Percentiles rank a stretch among this genome's conserved stretches.
phyloP scores from a whole-genome alignment of 306 rosid species.

The Trifolium dubium region DNA sequence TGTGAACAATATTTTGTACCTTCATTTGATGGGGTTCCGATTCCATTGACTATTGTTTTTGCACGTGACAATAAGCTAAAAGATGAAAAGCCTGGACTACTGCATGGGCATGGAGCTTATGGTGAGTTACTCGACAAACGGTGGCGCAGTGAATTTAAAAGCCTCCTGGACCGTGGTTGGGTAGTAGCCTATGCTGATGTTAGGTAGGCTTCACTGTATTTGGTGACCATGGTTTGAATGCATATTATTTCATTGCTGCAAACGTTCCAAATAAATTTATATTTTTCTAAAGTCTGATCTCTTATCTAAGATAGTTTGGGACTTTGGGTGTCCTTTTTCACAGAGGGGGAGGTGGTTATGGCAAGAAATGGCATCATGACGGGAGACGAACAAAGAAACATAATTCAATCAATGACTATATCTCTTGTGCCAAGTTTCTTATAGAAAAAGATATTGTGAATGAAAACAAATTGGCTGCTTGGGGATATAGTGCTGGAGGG shows the following conservation, averaged over 20 bases:
- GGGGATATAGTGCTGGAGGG: constrained; percentile 95
- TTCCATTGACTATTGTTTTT: constrained; percentile 83
- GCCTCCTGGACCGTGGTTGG: constrained; percentile 98
- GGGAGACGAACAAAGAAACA: constrained; percentile 72
- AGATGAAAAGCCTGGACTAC: constrained; percentile 74
- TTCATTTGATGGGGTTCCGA: constrained; percentile 68
- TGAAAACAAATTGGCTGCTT: constrained; percentile 82
- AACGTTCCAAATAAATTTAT: constrained; percentile 17
- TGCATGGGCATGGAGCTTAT: constrained; percentile 91
- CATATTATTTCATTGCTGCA: constrained; percentile 14
- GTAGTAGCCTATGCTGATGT: constrained; percentile 90
- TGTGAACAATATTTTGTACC: constrained; percentile 74
- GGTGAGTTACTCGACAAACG: constrained; percentile 90
- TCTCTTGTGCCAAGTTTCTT: constrained; percentile 87
- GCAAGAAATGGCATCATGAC: constrained; percentile 87
- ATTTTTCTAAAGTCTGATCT: constrained; percentile 10
- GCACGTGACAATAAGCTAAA: constrained; percentile 60
- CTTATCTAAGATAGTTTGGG: constrained; percentile 37
- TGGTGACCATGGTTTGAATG: constrained; percentile 15
- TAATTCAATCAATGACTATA: constrained; percentile 79
- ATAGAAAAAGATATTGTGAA: constrained; percentile 64
- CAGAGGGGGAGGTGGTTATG: constrained; percentile 96
- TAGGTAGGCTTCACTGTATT: constrained; percentile 60
- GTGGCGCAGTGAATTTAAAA: constrained; percentile 85
- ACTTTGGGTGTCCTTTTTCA: constrained; percentile 50